Evolutionary conservation across 1,139 yeast genomes (phyloP).

Genomic region (Candida pseudocylindracea): DNA sequence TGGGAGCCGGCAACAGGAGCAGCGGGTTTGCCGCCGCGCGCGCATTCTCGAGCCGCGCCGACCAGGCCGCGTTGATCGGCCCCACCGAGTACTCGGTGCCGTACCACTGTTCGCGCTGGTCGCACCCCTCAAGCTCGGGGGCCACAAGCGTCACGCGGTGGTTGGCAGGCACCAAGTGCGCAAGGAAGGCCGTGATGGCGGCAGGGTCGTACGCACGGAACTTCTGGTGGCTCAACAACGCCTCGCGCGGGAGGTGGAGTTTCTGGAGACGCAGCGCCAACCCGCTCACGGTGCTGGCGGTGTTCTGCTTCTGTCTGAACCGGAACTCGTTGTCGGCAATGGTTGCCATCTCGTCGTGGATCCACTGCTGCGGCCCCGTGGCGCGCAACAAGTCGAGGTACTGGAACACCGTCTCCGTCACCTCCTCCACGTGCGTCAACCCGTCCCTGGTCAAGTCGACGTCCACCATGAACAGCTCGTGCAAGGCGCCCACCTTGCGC

Average conservation of each 20-base stretch:
- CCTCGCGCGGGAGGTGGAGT: conserved; percentile 33
- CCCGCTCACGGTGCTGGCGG: conserved; percentile 36
- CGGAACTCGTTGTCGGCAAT: conserved; percentile 30
- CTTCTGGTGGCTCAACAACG: conserved; percentile 34
- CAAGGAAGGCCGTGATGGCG: conserved; percentile 26
- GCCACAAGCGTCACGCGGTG: conserved; percentile 38
- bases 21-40: conserved; percentile 10
- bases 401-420: conserved; percentile 39
- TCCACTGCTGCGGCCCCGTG: conserved; percentile 35
- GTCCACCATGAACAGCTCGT: conserved; percentile 15
- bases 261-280: conserved; percentile 21
- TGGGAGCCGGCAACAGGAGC: conserved; percentile 43
- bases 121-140: conserved; percentile 17
- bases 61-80: conserved; percentile 17
- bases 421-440: conserved; percentile 34
- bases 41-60: conserved; percentile 10
- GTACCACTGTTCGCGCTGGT: conserved; percentile 57
- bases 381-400: conserved; percentile 37
- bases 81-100: conserved; percentile 55
- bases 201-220: conserved; percentile 35
- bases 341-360: conserved; percentile 24
- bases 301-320: conserved; percentile 43
- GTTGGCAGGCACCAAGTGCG: conserved; percentile 30
- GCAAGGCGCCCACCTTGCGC: conserved; percentile 21
- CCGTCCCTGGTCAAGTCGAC: conserved; percentile 66